Percentiles rank a stretch among this genome's conserved stretches.
Conservation (phyloP, 2,329 filamentous ascomycete species). For the Diaporthe destruens region DNA sequence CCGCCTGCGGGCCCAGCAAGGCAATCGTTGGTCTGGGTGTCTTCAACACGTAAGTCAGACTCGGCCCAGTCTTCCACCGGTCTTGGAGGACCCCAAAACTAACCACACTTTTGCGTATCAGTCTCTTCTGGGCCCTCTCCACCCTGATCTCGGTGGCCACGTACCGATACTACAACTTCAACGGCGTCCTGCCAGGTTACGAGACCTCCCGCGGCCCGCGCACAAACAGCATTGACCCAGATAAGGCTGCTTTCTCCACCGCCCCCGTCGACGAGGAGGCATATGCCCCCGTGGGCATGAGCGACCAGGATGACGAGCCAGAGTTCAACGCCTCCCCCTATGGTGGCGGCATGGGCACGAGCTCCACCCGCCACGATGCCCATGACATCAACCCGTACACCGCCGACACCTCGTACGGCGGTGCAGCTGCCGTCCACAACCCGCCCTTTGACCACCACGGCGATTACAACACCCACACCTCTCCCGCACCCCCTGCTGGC, state of each 20-base stretch:
- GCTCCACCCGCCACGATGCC: conserved; percentile 47
- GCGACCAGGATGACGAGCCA: conserved; percentile 60
- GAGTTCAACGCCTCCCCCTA: conserved; percentile 43
- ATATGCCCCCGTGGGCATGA: conserved; percentile 71
- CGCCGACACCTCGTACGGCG: conserved; percentile 42
- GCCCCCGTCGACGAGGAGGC: conserved; percentile 75
- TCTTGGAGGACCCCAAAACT: conserved; percentile 35
- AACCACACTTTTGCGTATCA: conserved; percentile 47
- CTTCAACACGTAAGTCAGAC: conserved; percentile 68
- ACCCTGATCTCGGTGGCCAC: conserved; percentile 71
- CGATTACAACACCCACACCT: conserved; percentile 56
- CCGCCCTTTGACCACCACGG: conserved; percentile 65
- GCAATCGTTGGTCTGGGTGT: conserved; percentile 73
- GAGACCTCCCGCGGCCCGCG: conserved; percentile 56
- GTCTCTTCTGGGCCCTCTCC: conserved; percentile 67
- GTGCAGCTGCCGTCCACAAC: conserved; percentile 47
- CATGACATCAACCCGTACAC: conserved; percentile 39
- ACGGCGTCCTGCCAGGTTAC: conserved; percentile 73
- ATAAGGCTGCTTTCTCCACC: conserved; percentile 78
- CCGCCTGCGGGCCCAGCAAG: conserved; percentile 71
- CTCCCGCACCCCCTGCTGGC: conserved; percentile 39
- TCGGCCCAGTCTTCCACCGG: not conserved
- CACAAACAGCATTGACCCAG: conserved; percentile 71
- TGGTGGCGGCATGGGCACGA: conserved; percentile 41
- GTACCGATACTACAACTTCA: conserved; percentile 71